These are phyloP conservation scores for Microsporum canis DNA, from an alignment of 2,329 filamentous ascomycete species.

Conservation along the genomic window DNA sequence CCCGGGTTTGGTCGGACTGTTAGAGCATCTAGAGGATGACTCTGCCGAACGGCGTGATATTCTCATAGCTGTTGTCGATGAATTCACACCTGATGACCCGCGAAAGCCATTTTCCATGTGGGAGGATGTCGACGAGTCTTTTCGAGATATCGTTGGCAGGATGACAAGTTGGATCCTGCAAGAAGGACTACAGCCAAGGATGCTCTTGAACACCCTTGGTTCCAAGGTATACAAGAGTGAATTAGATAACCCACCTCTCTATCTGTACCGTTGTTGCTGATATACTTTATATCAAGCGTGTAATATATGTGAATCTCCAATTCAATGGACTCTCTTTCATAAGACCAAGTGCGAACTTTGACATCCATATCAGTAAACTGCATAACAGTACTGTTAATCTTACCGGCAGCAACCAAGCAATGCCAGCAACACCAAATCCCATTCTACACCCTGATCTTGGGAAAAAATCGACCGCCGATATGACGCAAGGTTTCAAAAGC, in stretches of 20 bases:
- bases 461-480: conserved; percentile 14
- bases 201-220: background rate
- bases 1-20: background rate
- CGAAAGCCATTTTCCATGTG: background rate
- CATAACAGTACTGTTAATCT: background rate
- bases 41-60: background rate
- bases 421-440: background rate
- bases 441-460: conserved; percentile 17
- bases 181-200: background rate
- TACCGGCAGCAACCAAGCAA: background rate
- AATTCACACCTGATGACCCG: background rate
- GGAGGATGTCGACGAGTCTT: background rate
- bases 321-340: no score
- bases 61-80: background rate
- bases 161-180: background rate
- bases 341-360: no score
- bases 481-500: conserved; percentile 33
- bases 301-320: no score
- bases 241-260: conserved; percentile 19
- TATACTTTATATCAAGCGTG: no score
- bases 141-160: background rate
- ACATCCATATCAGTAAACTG: background rate
- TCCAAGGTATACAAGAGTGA: conserved; percentile 16
- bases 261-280: no score
- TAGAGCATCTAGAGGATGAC: background rate